These are phyloP conservation scores for Phytopythium cucurbitacearum DNA, from an alignment of 352 stramenopile species.

Conservation along the genomic window DNA sequence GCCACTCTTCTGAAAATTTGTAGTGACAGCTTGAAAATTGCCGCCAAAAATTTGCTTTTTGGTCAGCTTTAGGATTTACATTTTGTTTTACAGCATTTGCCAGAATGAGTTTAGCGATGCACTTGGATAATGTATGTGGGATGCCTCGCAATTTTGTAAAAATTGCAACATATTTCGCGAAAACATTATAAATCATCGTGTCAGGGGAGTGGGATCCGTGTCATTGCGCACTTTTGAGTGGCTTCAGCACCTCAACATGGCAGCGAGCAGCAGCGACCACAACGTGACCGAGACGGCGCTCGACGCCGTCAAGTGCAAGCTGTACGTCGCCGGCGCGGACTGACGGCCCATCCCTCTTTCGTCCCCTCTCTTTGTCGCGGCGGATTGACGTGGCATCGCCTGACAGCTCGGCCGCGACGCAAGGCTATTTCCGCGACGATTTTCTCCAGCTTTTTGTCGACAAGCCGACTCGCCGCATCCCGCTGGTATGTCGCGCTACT, in stretches of 20 bases:
- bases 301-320: slow-evolving; percentile 73
- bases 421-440: slow-evolving; percentile 56
- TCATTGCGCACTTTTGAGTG: too few relatives aligned
- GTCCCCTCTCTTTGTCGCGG: neutral
- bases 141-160: too few relatives aligned
- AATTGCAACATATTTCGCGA: too few relatives aligned
- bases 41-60: too few relatives aligned
- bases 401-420: slow-evolving; percentile 48
- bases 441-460: slow-evolving; percentile 57
- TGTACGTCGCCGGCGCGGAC: slow-evolving; percentile 25
- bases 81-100: too few relatives aligned
- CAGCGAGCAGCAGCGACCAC: slow-evolving; percentile 41
- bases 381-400: neutral
- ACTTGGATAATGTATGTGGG: too few relatives aligned
- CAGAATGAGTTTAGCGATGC: too few relatives aligned
- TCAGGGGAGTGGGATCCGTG: too few relatives aligned
- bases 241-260: neutral
- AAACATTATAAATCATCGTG: too few relatives aligned
- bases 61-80: too few relatives aligned
- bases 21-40: neutral
- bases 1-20: slow-evolving; percentile 1
- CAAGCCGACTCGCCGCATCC: slow-evolving; percentile 61
- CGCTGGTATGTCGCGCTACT: slow-evolving; percentile 29
- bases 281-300: slow-evolving; percentile 77
- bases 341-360: neutral